phyloP scores from a whole-genome alignment of 768 basidiomycete genomes.

The Agaricus blazei region DNA sequence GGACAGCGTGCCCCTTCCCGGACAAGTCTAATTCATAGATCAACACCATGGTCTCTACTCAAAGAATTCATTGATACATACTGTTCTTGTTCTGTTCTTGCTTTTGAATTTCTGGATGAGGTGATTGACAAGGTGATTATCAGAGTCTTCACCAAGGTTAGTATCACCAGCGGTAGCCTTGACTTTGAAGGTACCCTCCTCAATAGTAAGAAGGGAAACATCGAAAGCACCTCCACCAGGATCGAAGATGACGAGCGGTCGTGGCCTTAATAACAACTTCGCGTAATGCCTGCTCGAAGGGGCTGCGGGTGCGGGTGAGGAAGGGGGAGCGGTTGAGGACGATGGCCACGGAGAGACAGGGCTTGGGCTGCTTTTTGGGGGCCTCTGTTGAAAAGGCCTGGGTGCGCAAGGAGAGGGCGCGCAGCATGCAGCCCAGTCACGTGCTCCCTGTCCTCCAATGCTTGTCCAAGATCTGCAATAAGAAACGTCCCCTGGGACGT shows the following conservation, averaged over 20 bases:
- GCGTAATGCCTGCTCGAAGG: too few relatives aligned
- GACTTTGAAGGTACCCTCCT: conserved; percentile 97
- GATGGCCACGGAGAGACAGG: too few relatives aligned
- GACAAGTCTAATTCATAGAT: conserved; percentile 59
- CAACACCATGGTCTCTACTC: conserved; percentile 4
- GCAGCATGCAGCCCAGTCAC: too few relatives aligned
- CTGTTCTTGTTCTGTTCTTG: conserved; percentile 85
- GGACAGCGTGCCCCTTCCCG: conserved; percentile 88
- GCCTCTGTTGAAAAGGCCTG: too few relatives aligned
- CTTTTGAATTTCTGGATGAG: conserved; percentile 96
- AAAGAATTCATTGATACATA: conserved; percentile 22
- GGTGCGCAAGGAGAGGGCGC: too few relatives aligned
- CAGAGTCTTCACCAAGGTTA: conserved; percentile 97
- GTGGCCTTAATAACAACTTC: too few relatives aligned
- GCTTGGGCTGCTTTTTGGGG: too few relatives aligned
- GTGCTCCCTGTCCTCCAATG: too few relatives aligned
- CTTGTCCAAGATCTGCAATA: too few relatives aligned
- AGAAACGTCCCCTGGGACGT: too few relatives aligned
- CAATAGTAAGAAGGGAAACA: conserved; percentile 93
- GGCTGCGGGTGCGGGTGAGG: too few relatives aligned
- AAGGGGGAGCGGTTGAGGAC: too few relatives aligned
- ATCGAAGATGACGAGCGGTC: conserved; percentile 83
- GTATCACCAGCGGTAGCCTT: conserved; percentile 98
- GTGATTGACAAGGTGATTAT: conserved; percentile 96
- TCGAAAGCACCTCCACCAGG: conserved; percentile 98